These are phyloP conservation scores for Bruguiera hainesii DNA, from an alignment of 441 rosid genomes.

Conservation along the genomic window DNA sequence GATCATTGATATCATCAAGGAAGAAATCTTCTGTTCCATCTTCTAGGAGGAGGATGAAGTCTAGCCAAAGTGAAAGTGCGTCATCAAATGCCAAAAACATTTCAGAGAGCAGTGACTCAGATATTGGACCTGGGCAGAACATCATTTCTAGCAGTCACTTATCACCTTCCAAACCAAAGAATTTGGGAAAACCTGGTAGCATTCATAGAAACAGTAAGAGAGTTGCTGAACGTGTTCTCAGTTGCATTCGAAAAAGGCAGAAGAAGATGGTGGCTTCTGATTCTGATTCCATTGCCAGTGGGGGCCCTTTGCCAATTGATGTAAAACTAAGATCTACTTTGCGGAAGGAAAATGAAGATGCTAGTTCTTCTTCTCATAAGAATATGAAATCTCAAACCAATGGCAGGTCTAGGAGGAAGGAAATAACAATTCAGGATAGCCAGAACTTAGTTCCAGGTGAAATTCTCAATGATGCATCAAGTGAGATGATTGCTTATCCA, in stretches of 20 bases:
- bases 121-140: constrained; percentile 59
- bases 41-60: constrained; percentile 47
- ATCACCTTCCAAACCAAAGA: constrained; percentile 61
- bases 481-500: constrained; percentile 43
- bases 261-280: constrained; percentile 67
- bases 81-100: constrained; percentile 75
- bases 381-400: constrained; percentile 45
- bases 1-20: constrained; percentile 34
- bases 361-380: constrained; percentile 69
- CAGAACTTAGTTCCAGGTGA: constrained; percentile 36
- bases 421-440: constrained; percentile 30
- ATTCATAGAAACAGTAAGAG: constrained; percentile 86
- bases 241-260: constrained; percentile 80
- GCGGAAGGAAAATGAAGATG: constrained; percentile 75
- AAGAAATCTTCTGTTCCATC: constrained; percentile 55
- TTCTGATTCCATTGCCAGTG: constrained; percentile 70
- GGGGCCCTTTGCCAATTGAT: constrained; percentile 44
- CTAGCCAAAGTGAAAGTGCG: constrained; percentile 87
- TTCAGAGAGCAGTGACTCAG: constrained; percentile 90
- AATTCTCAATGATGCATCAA: constrained; percentile 33
- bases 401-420: constrained; percentile 66
- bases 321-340: constrained; percentile 48
- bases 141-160: constrained; percentile 32
- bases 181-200: constrained; percentile 51
- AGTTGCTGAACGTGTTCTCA: constrained; percentile 77